Base-by-base conservation (phyloP, 73 alveolate species). In the Halteria grandinella region DNA sequence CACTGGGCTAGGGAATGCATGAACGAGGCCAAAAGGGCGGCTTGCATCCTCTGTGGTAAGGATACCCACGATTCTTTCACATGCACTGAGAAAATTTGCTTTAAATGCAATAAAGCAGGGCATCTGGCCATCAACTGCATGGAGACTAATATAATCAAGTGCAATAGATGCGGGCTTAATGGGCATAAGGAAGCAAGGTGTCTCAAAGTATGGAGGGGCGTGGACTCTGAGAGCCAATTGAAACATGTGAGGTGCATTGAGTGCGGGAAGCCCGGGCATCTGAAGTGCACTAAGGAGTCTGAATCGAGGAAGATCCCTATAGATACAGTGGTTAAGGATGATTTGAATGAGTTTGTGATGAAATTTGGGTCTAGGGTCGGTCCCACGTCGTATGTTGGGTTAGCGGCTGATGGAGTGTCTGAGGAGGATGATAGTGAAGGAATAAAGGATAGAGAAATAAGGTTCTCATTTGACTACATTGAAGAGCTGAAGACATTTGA, bases 61-160 rank as follows among this genome's bases (percentile, higher is more conserved):
- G 69, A 37, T 17, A 78, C 82, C 28, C 77, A 48, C 32, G 72
- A 59, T 27, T 53, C 85, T 4, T 50, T 54, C 34, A 6, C 32
- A 0, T 83, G 93, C 28, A 39, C 78, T 1, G 76, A 50, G 37
- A 70, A 72, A 45, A 50, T 44, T 11, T 88, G 95, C 52, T 80
- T 49, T 31, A 84, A 78, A 36, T 88, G 95, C 54, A 76, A 85
- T 14, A 72, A 83, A 39, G 87, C 57, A 17, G 95, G 95, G 20
- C 95, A 88, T 55, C 40, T 60, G 52, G 83, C 88, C 15, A 66
- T 40, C 45, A 84, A 88, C n/a, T 88, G 94, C 63, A 71, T 84
- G 11, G 77, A 50, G 18, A 63, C 20, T 31, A 77, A 77, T 27
- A 66, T 66, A 17, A 32, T 45, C 51, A 66, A 23, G 50, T 66